These are phyloP conservation scores for Isatis tinctoria DNA, from an alignment of 345 rosid species.

Conservation along the genomic window DNA sequence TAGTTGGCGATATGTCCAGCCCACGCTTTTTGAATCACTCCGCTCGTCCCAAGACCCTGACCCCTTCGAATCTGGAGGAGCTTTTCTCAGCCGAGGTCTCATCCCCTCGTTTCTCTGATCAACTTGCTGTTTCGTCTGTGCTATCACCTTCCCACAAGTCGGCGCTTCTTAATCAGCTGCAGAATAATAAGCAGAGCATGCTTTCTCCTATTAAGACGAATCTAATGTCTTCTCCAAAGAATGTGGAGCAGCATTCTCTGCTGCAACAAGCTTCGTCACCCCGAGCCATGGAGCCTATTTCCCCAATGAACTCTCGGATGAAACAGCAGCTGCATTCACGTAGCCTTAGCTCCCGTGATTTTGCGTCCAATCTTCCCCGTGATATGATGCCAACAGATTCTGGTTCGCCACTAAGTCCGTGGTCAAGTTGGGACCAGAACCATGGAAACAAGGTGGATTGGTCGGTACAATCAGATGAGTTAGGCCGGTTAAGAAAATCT, in stretches of 20 bases:
- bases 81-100: constrained; percentile 54
- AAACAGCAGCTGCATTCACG: constrained; percentile 54
- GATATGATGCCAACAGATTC: constrained; percentile 26
- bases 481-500: constrained; percentile 45
- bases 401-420: constrained; percentile 61
- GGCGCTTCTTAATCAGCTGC: constrained; percentile 54
- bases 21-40: constrained; percentile 55
- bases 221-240: constrained; percentile 52
- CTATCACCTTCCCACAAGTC: constrained; percentile 66
- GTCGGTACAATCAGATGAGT: constrained; percentile 54
- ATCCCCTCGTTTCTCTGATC: constrained; percentile 62
- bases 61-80: constrained; percentile 73
- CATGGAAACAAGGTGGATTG: constrained; percentile 64
- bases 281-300: constrained; percentile 66
- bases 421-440: constrained; percentile 85
- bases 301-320: constrained; percentile 59
- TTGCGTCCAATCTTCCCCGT: constrained; percentile 47
- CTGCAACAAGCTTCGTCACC: constrained; percentile 57
- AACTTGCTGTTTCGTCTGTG: constrained; percentile 46
- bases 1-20: constrained; percentile 51
- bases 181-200: constrained; percentile 69
- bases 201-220: constrained; percentile 69
- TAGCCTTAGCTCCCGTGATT: constrained; percentile 62
- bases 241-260: constrained; percentile 57
- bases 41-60: constrained; percentile 56